A percentile compares a stretch with the other conserved stretches of the same genome.
Conservation (phyloP, 2,329 filamentous ascomycete genomes). For the Metarhizium humberi region DNA sequence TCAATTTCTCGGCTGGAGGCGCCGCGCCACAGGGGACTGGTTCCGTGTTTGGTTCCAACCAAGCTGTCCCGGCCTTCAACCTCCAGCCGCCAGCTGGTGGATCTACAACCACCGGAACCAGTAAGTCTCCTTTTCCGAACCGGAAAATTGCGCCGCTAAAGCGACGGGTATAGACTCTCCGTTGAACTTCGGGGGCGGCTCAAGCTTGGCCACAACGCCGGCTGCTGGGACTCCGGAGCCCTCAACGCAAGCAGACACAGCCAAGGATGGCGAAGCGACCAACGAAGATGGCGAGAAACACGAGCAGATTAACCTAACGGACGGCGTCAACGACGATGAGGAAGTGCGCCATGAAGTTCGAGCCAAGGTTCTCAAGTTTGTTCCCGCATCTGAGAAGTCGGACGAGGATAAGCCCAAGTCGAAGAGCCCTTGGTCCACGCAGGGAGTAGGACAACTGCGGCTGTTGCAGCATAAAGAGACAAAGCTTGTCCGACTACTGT, state of each 20-base stretch:
- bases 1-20: slow-evolving; percentile 29
- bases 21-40: slow-evolving; percentile 18
- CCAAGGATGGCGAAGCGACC: slow-evolving; percentile 20
- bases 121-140: slow-evolving; percentile 32
- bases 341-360: slow-evolving; percentile 60
- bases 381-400: slow-evolving; percentile 37
- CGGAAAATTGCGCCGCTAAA: slow-evolving; percentile 37
- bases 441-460: slow-evolving; percentile 63
- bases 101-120: slow-evolving; percentile 35
- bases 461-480: slow-evolving; percentile 66
- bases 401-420: slow-evolving; percentile 34
- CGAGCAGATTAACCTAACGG: slow-evolving; percentile 61
- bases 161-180: slow-evolving; percentile 42
- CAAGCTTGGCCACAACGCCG: slow-evolving; percentile 51
- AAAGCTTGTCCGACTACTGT: slow-evolving; percentile 55
- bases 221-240: slow-evolving; percentile 51
- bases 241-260: slow-evolving; percentile 34
- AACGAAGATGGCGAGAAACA: slow-evolving; percentile 52
- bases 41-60: slow-evolving; percentile 24
- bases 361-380: slow-evolving; percentile 59
- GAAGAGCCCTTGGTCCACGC: slow-evolving; percentile 55
- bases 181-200: slow-evolving; percentile 48
- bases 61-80: slow-evolving; percentile 26
- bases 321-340: slow-evolving; percentile 63
- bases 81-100: slow-evolving; percentile 33